Conservation (phyloP, 2,329 filamentous ascomycete species). For the Penicillium sp. region DNA sequence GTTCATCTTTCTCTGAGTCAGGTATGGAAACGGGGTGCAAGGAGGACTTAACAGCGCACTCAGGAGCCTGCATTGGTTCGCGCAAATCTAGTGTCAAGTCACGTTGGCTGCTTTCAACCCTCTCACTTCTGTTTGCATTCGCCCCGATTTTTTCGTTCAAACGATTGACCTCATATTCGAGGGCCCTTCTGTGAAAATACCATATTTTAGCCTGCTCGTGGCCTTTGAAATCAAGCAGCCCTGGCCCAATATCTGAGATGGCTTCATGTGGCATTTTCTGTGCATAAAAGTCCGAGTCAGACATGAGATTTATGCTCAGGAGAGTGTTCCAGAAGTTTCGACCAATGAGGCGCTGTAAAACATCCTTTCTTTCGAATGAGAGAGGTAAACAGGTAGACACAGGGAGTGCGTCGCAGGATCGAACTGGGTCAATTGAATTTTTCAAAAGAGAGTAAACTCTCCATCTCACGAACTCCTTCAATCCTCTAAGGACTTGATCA, state of each 20-base stretch:
- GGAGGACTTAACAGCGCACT: neutral
- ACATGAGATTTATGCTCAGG: neutral
- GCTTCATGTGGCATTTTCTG: neutral
- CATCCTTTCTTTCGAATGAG: neutral
- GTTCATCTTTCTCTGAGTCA: too few species aligned
- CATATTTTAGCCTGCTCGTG: slow-evolving; percentile 13
- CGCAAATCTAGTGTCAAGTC: neutral
- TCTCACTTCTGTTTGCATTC: neutral
- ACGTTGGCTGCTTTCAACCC: too few species aligned
- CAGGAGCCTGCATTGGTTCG: neutral
- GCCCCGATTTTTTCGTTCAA: neutral
- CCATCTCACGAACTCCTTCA: slow-evolving; percentile 40
- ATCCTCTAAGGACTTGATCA: slow-evolving; percentile 20
- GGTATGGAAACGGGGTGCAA: neutral
- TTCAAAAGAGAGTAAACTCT: slow-evolving; percentile 27
- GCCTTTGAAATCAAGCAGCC: slow-evolving; percentile 13
- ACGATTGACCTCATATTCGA: neutral
- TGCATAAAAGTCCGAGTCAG: neutral
- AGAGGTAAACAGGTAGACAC: too few species aligned
- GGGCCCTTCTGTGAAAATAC: neutral
- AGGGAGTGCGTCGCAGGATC: slow-evolving; percentile 1
- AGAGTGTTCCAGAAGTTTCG: slow-evolving; percentile 15
- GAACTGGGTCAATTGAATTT: neutral
- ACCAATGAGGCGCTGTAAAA: slow-evolving; percentile 20
- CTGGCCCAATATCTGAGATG: slow-evolving; percentile 17